Percentiles rank a stretch among this genome's conserved stretches.
These are phyloP conservation scores for Plasmodium inui DNA, from an alignment of 169 alveolate species.

Conservation along the genomic window DNA sequence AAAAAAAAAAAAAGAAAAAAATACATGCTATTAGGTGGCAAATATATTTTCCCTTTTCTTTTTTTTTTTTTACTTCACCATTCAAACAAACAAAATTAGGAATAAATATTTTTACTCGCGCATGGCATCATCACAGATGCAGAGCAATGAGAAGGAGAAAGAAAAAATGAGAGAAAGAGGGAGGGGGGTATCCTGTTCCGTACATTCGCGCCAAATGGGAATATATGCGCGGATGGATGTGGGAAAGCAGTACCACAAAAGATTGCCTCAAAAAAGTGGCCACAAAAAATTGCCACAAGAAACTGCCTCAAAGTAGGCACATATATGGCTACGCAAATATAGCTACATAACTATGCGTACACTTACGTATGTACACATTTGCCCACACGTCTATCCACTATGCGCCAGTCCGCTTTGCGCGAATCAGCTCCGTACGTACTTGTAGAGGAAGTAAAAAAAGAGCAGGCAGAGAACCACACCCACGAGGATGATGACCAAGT, in stretches of 20 bases:
- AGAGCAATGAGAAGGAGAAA: background rate
- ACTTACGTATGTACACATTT: background rate
- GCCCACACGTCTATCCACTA: background rate
- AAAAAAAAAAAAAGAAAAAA: background rate
- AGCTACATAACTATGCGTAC: background rate
- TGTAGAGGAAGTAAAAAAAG: slow-evolving; percentile 39
- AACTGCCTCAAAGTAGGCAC: background rate
- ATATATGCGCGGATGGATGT: background rate
- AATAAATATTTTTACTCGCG: background rate
- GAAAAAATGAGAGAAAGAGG: background rate
- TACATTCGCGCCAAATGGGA: background rate
- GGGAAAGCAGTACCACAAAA: background rate
- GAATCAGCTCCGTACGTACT: slow-evolving; percentile 3
- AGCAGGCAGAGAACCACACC: slow-evolving; percentile 21
- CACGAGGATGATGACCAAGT: slow-evolving; percentile 51
- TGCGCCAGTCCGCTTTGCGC: background rate
- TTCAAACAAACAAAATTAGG: background rate
- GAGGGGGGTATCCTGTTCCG: background rate
- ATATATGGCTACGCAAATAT: background rate
- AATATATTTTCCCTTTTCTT: background rate
- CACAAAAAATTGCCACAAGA: too few species aligned
- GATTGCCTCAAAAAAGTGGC: too few species aligned
- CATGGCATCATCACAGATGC: background rate
- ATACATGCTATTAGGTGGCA: background rate
- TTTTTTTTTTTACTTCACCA: background rate